phyloP scores from a whole-genome alignment of 1,139 yeast genomes.

The Pichia sp. region DNA sequence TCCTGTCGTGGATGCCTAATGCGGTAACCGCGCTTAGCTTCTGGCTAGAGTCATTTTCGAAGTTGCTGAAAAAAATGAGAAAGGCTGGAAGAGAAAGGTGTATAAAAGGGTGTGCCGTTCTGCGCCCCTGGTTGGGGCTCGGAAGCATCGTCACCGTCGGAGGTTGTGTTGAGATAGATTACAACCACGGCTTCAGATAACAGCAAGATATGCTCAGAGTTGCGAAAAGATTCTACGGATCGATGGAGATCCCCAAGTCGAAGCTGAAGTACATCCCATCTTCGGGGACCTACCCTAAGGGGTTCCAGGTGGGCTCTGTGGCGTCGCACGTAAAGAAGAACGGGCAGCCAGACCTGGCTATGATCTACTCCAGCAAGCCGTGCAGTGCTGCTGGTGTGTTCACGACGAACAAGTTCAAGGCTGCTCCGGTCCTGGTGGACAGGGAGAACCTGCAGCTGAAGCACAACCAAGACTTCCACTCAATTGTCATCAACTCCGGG shows the following conservation, averaged over 20 bases:
- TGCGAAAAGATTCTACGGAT: conserved; percentile 11
- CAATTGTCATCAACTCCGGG: conserved; percentile 84
- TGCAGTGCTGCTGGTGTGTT: conserved; percentile 83
- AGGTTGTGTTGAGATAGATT: neutral
- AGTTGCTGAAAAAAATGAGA: neutral
- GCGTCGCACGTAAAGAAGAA: conserved; percentile 86
- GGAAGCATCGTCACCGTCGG: neutral
- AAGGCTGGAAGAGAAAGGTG: neutral
- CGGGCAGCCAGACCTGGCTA: conserved; percentile 69
- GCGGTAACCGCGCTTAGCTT: conserved; percentile 13
- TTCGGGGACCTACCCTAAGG: conserved; percentile 78
- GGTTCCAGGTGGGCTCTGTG: conserved; percentile 81
- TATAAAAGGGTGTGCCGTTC: too few species aligned
- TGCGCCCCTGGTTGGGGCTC: too few species aligned
- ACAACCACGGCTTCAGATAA: neutral
- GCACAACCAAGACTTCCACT: conserved; percentile 57
- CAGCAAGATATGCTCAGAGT: conserved; percentile 6
- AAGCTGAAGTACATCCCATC: conserved; percentile 71
- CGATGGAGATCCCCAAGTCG: conserved; percentile 19
- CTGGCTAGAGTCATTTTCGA: neutral
- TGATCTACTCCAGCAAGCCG: conserved; percentile 59
- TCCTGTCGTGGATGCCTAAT: conserved; percentile 1
- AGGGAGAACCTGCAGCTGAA: conserved; percentile 52
- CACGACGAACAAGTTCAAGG: conserved; percentile 89
- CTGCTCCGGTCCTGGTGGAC: conserved; percentile 91